phyloP scores from a whole-genome alignment of 345 rosid genomes.

The Lumnitzera racemosa region DNA sequence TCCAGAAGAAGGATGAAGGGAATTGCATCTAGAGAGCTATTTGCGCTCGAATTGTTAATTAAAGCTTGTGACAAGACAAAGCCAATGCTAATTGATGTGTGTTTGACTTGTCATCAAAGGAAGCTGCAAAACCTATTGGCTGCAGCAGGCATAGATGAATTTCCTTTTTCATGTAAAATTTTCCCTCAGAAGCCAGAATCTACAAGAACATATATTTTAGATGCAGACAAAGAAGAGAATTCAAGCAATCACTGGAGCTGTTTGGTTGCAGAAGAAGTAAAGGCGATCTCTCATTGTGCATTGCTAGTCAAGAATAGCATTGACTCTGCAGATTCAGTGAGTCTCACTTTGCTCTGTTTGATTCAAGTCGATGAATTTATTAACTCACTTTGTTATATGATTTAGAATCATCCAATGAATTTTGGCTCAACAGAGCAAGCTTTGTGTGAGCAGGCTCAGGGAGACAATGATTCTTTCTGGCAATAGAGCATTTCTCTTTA shows the following conservation, averaged over 20 bases:
- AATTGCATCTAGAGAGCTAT: slow-evolving; percentile 48
- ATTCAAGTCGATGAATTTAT: neutral
- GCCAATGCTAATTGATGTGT: slow-evolving; percentile 51
- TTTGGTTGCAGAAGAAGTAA: slow-evolving; percentile 77
- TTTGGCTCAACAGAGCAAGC: no score
- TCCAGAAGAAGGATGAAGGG: slow-evolving; percentile 30
- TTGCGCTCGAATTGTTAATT: slow-evolving; percentile 61
- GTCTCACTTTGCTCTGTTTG: slow-evolving; percentile 19
- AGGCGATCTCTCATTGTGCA: slow-evolving; percentile 53
- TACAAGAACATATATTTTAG: slow-evolving; percentile 26
- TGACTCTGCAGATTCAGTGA: slow-evolving; percentile 55
- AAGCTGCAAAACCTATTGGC: slow-evolving; percentile 71
- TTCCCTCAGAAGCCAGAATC: slow-evolving; percentile 22
- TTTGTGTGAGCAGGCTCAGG: no score
- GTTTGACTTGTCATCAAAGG: slow-evolving; percentile 64
- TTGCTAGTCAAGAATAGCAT: slow-evolving; percentile 45
- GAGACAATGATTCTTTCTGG: no score
- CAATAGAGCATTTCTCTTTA: no score
- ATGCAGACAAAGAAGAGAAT: slow-evolving; percentile 27
- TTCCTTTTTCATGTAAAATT: slow-evolving; percentile 24
- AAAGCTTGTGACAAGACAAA: slow-evolving; percentile 64
- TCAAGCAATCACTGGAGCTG: slow-evolving; percentile 39
- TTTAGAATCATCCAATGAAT: no score
- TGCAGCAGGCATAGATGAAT: slow-evolving; percentile 42
- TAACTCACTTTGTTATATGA: neutral